Percentiles rank a stretch among this genome's conserved stretches.
phyloP scores from a whole-genome alignment of 805 yeast genomes.

The Schwanniomyces yamadae region DNA sequence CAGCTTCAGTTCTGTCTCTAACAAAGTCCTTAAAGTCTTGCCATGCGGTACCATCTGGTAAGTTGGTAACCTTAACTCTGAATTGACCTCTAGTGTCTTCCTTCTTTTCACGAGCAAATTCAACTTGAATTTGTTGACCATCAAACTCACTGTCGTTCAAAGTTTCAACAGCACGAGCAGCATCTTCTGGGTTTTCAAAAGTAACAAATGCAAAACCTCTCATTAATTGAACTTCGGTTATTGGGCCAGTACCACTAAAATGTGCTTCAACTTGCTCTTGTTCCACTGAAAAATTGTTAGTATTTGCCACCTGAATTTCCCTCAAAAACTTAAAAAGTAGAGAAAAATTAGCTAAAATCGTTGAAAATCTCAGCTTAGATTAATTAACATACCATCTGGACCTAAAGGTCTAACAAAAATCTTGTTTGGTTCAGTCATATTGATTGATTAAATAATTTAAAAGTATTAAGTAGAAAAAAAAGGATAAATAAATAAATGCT shows the following conservation, averaged over 20 bases:
- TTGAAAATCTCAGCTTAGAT: not conserved
- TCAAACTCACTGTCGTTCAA: constrained; percentile 46
- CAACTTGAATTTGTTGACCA: constrained; percentile 51
- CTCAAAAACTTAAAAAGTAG: not conserved
- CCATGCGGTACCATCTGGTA: constrained; percentile 81
- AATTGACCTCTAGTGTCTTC: constrained; percentile 68
- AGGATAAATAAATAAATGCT: not conserved
- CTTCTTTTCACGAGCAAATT: constrained; percentile 54
- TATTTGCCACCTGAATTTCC: not conserved
- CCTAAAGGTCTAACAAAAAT: constrained; percentile 65
- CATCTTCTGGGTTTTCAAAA: constrained; percentile 62
- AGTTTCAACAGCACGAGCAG: constrained; percentile 48
- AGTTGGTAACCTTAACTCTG: constrained; percentile 66
- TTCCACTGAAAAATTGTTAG: constrained; percentile 27
- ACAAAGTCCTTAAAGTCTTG: constrained; percentile 89
- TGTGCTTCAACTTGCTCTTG: constrained; percentile 65
- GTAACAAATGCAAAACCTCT: constrained; percentile 91
- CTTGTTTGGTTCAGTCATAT: constrained; percentile 25
- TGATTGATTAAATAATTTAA: constrained; percentile 1
- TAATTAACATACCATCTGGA: constrained; percentile 40
- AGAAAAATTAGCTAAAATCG: too few species aligned
- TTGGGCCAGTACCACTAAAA: constrained; percentile 64
- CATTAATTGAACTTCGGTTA: constrained; percentile 66
- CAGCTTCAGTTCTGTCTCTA: constrained; percentile 64
- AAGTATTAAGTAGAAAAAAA: not conserved